Evolutionary conservation across 164 flowering plant genomes (phyloP), one percentile per base, ranked within the genome.

Genomic region (Aristolochia fimbriata): DNA sequence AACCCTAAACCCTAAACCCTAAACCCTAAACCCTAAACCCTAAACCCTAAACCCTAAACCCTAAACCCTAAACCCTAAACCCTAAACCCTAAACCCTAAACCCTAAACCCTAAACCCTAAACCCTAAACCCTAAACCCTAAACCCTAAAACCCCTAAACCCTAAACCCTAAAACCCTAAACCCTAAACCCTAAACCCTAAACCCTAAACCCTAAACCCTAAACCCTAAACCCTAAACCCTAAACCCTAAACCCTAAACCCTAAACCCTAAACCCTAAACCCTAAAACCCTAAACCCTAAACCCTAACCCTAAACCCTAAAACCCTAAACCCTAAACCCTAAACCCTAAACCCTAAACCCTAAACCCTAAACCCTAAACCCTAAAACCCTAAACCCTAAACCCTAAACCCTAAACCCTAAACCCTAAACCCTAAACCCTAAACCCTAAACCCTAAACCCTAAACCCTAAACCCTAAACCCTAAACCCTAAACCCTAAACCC

Each of bases 391-490:
- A 52, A 7, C 57, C 24, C 10, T 13, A 20, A 20, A 15, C 24
- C 24, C 59, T 31, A 25, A 55, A 55, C 31, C 59, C 53, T 30
- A 25, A 55, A 55, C 31, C 59, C 45, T 48, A 63, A 53, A 63
- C 65, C 65, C 59, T 55, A 63, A 63, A 63, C 65, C 59, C 65
- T 63, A 63, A 63, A 54, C 65, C 59, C 30, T n/a, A 58, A 58
- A 51, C 61, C 61, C 61, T 58, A 58, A 58, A 58, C 59, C 51
- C 51, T 58, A 58, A 58, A 58, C 65, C 46, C n/a, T 20, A 33
- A 52, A 62, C 47, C 59, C 59, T 47, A 43, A 62, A 62, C 45
- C 58, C 50, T 41, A 51, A 62, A 51, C 57, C 65, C 50, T 41
- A 51, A 62, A 51, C 48, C 58, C 50, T 41, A 51, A 61, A 51